These are phyloP conservation scores for Lentinula raphanica DNA, from an alignment of 768 basidiomycete species.

Conservation along the genomic window DNA sequence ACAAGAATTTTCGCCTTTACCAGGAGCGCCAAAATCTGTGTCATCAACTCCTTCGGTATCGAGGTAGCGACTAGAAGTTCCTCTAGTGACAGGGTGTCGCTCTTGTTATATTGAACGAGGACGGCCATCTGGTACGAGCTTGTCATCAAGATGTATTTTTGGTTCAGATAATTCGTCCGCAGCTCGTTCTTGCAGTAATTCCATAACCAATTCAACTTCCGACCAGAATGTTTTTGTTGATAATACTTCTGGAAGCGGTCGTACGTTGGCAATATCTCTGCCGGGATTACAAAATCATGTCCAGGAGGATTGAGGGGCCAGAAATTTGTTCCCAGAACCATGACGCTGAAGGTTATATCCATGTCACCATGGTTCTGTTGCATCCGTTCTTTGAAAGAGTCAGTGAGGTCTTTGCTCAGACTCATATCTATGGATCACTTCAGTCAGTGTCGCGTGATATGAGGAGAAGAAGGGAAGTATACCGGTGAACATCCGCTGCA, in stretches of 20 bases:
- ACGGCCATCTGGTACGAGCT: constrained; percentile 94
- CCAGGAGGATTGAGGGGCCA: constrained; percentile 87
- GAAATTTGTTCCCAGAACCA: constrained; percentile 93
- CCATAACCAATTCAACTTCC: constrained; percentile 98
- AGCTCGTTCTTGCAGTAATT: constrained; percentile 97
- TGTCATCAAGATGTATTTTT: constrained; percentile 95
- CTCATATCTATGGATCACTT: constrained; percentile 60
- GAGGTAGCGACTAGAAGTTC: constrained; percentile 64
- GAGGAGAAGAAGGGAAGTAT: constrained; percentile 7
- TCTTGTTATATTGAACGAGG: constrained; percentile 89
- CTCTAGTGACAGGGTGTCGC: constrained; percentile 74
- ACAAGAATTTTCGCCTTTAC: constrained; percentile 87
- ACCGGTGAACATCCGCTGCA: constrained; percentile 97
- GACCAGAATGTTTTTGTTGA: constrained; percentile 87
- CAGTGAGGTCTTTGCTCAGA: constrained; percentile 90
- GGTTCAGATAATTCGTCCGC: constrained; percentile 85
- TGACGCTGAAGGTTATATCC: constrained; percentile 86
- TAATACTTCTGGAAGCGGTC: constrained; percentile 93
- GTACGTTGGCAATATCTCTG: constrained; percentile 82
- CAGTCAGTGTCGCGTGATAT: constrained; percentile 22
- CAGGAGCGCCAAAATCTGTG: constrained; percentile 51
- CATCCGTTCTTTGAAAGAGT: constrained; percentile 93
- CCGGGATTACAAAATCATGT: constrained; percentile 85
- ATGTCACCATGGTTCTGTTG: constrained; percentile 79
- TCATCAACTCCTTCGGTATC: constrained; percentile 60